phyloP scores from a whole-genome alignment of 257 asterid species.

The Galeopsis tetrahit region DNA sequence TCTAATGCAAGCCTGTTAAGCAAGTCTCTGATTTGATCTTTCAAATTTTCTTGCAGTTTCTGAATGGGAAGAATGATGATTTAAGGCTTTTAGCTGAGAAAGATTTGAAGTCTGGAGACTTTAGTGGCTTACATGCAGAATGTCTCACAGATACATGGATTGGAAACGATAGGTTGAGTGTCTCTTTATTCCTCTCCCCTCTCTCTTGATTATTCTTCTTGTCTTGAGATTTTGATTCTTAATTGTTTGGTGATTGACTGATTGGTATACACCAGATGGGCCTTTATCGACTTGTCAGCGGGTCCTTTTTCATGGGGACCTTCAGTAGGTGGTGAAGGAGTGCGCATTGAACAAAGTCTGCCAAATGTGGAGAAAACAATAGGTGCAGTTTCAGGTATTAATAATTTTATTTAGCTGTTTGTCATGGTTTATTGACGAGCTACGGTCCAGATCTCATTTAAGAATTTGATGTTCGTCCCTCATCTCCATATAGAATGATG shows the following conservation, averaged over 20 bases:
- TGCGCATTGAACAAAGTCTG: conserved; percentile 89
- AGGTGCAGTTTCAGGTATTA: conserved; percentile 89
- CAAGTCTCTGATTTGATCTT: conserved; percentile 32
- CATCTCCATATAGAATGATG: conserved; percentile 11
- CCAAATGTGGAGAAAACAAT: conserved; percentile 93
- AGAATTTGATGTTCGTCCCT: conserved; percentile 9
- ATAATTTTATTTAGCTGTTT: conserved; percentile 28
- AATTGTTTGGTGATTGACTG: conserved; percentile 26
- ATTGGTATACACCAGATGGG: conserved; percentile 73
- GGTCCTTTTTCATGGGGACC: conserved; percentile 99
- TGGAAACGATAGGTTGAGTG: conserved; percentile 74
- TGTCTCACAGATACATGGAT: conserved; percentile 96
- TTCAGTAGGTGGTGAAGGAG: conserved; percentile 99
- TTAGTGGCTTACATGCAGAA: conserved; percentile 80
- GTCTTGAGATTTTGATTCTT: conserved; percentile 21
- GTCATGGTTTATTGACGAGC: conserved; percentile 13
- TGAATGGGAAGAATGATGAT: conserved; percentile 77
- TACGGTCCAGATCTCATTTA: conserved; percentile 13
- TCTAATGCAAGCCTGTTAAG: conserved; percentile 15
- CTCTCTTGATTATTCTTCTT: not conserved
- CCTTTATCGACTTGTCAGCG: conserved; percentile 89
- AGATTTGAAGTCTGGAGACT: conserved; percentile 80
- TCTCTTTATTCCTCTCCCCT: conserved; percentile 9
- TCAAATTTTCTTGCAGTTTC: conserved; percentile 50
- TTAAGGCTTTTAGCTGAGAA: conserved; percentile 66